phyloP scores from a whole-genome alignment of 2,329 filamentous ascomycete genomes.

The Xylaria sp. region DNA sequence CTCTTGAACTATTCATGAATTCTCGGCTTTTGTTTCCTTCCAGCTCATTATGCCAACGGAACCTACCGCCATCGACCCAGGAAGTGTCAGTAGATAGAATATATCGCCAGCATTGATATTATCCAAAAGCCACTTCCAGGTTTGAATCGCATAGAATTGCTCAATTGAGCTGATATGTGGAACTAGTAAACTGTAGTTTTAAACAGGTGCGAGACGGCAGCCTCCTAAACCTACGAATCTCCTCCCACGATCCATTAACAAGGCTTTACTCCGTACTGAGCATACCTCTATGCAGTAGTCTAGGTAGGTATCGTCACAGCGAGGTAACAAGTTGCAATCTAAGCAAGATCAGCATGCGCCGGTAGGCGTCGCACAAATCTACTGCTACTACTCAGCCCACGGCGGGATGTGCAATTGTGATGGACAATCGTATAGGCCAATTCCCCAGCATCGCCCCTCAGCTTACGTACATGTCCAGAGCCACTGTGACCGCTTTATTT shows the following conservation, averaged over 20 bases:
- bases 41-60: background rate
- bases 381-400: conserved; percentile 2
- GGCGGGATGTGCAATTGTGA: conserved; percentile 4
- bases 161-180: no score
- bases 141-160: background rate
- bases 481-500: conserved; percentile 3
- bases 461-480: conserved; percentile 16
- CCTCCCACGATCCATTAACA: no score
- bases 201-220: no score
- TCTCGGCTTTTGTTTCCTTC: conserved; percentile 11
- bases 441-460: conserved; percentile 13
- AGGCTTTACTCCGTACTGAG: no score
- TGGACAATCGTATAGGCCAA: background rate
- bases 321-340: background rate
- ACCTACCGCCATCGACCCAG: conserved; percentile 7
- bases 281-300: no score
- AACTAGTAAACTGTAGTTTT: no score
- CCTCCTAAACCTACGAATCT: no score
- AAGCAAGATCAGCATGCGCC: background rate
- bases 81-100: background rate
- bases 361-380: conserved; percentile 14
- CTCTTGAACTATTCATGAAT: background rate
- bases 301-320: background rate
- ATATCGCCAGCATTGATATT: background rate
- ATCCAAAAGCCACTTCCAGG: background rate